Conservation (phyloP, 2,329 filamentous ascomycete genomes). For the Arthroderma sp. region DNA sequence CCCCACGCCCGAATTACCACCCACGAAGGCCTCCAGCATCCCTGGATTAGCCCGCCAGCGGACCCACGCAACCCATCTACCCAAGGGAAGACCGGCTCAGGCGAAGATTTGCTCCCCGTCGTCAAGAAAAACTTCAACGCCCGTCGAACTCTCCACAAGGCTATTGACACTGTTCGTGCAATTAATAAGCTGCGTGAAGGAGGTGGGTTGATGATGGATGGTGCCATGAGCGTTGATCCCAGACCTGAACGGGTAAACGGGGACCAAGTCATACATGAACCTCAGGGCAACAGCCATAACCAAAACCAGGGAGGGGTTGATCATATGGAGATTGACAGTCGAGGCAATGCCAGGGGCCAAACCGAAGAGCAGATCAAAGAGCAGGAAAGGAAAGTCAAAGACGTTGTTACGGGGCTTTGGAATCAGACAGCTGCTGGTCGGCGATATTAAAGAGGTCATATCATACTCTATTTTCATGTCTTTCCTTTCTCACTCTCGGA, state of each 20-base stretch:
- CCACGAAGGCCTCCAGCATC: conserved; percentile 56
- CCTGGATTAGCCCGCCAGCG: conserved; percentile 49
- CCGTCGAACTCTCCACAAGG: conserved; percentile 50
- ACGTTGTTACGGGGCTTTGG: conserved; percentile 47
- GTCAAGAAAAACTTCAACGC: conserved; percentile 62
- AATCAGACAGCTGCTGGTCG: conserved; percentile 18
- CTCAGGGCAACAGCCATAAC: conserved; percentile 5
- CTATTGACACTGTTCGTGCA: conserved; percentile 54
- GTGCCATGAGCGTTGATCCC: conserved; percentile 44
- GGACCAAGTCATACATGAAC: conserved; percentile 22
- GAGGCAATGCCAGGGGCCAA: conserved; percentile 47
- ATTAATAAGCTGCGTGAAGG: conserved; percentile 55
- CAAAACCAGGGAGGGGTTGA: conserved; percentile 12
- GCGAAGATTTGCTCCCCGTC: conserved; percentile 47
- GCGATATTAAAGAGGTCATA: conserved; percentile 5
- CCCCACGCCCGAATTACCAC: conserved; percentile 78
- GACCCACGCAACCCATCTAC: conserved; percentile 25
- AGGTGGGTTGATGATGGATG: conserved; percentile 50
- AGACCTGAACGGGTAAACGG: conserved; percentile 34
- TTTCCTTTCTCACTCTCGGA: background rate
- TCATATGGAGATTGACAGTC: conserved; percentile 44
- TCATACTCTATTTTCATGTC: background rate
- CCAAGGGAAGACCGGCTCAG: conserved; percentile 22
- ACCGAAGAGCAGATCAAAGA: conserved; percentile 49
- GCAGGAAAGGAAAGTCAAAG: conserved; percentile 46